Evolutionary conservation across 2,329 filamentous ascomycete genomes (phyloP).

Genomic region (Epichloe gansuensis): DNA sequence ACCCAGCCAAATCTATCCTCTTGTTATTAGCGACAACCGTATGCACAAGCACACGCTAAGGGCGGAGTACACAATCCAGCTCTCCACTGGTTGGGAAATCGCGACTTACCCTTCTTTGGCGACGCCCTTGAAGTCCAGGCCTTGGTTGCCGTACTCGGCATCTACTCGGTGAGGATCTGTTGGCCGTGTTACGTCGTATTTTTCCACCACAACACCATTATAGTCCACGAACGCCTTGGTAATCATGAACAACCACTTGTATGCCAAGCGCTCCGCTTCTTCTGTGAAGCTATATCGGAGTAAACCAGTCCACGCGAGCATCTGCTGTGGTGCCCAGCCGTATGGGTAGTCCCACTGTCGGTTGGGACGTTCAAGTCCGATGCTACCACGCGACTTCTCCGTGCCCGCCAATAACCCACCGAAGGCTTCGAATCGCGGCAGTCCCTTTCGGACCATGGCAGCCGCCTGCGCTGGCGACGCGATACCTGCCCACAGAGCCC

Average conservation of each 20-base stretch:
- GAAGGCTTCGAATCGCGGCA: conserved; percentile 78
- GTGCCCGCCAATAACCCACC: conserved; percentile 86
- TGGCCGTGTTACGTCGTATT: conserved; percentile 89
- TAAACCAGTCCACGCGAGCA: conserved; percentile 90
- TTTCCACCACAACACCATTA: conserved; percentile 96
- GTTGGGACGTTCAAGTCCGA: conserved; percentile 76
- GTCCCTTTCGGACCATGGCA: conserved; percentile 62
- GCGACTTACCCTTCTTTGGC: conserved; percentile 80
- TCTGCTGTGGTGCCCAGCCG: conserved; percentile 97
- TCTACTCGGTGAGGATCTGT: conserved; percentile 88
- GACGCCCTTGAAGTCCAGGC: conserved; percentile 86
- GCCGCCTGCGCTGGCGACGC: conserved; percentile 78
- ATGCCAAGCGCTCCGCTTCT: conserved; percentile 78
- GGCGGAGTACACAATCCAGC: too few relatives aligned
- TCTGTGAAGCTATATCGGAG: conserved; percentile 84
- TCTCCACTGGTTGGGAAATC: neutral
- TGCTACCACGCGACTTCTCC: conserved; percentile 68
- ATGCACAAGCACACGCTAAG: too few relatives aligned
- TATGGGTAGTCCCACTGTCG: conserved; percentile 98
- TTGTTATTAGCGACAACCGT: neutral
- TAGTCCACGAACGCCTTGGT: conserved; percentile 97
- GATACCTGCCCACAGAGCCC: conserved; percentile 92
- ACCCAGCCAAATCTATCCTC: conserved; percentile 86
- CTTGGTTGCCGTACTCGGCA: conserved; percentile 96
- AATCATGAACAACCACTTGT: conserved; percentile 98